Base-by-base conservation (phyloP, 352 stramenopile genomes). In the Globisporangium nodosum region DNA sequence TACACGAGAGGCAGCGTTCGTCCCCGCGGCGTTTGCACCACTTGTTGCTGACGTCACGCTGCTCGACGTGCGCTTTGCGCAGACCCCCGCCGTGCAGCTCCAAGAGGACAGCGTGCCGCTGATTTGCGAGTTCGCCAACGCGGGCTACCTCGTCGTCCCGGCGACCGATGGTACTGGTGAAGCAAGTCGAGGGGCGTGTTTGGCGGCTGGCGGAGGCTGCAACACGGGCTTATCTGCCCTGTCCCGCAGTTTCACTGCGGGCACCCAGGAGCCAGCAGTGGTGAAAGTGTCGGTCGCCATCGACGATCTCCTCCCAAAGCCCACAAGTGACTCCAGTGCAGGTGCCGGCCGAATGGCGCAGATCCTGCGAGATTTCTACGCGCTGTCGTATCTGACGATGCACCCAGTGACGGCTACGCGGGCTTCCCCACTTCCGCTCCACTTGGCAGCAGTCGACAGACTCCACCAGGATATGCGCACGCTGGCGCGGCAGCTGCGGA, bases 301-400 rank as follows among this genome's bases (percentile, higher is more conserved):
- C 13, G 65, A 70, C 45, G 46, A 65, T 18, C 24, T 60, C n/a
- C 8, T 65, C 9, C n/a, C 39, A 3, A 52, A 3, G 11, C 15
- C 8, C 6, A 65, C 45, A 11, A 5, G 1, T 15, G 27, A 3
- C 45, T 42, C 21, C 8, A 20, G 43, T 11, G 42, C 16, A 47
- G 42, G 43, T 18, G 21, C 60, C 1, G 59, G 71, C 20, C 60
- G 56, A 3, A 40, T 69, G 9, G 61, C 56, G 33, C 47, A 58
- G 1, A 74, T 92, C 56, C 60, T 92, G 56, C 60, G 61, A 8
- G 76, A 92, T 42, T 89, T 88, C 40, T 58, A 79, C 43, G 72
- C 70, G 48, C 69, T 86, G n/a, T 89, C 80, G 43, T 92, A 83
- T 50, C 64, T 92, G 64, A 92, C 82, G 13, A 85, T 80, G 56